phyloP scores from a whole-genome alignment of 1,139 yeast species.

The Sugiyamaella japonica region DNA sequence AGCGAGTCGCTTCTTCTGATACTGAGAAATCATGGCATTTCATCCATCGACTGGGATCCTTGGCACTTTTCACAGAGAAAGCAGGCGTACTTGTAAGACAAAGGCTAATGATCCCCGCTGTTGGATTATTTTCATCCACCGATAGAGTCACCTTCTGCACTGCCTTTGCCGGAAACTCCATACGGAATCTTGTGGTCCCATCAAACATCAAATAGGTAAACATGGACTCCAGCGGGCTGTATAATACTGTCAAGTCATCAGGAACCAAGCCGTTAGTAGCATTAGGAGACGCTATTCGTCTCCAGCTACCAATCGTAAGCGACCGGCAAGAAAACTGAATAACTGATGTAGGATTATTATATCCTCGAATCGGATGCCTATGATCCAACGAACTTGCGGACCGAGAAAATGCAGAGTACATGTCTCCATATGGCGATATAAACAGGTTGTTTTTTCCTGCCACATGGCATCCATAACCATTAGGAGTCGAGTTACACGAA shows the following conservation, averaged over 20 bases:
- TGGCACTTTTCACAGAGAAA: conserved; percentile 30
- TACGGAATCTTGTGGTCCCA: conserved; percentile 32
- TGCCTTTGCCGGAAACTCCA: conserved; percentile 31
- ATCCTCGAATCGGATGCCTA: not conserved
- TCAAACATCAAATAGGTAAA: conserved; percentile 35
- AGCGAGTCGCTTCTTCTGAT: conserved; percentile 32
- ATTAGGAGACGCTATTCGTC: conserved; percentile 28
- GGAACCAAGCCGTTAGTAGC: not conserved
- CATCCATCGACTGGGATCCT: conserved; percentile 28
- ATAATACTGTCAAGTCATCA: conserved; percentile 33
- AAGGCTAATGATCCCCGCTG: conserved; percentile 31
- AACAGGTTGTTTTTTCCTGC: not conserved
- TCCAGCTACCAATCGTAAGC: conserved; percentile 38
- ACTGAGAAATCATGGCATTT: conserved; percentile 38
- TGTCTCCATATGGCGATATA: conserved; percentile 6
- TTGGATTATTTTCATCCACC: conserved; percentile 17
- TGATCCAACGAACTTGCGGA: conserved; percentile 9
- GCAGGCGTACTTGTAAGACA: conserved; percentile 28
- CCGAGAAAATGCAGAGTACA: conserved; percentile 4
- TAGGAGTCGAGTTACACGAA: conserved; percentile 17
- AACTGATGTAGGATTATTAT: conserved; percentile 14
- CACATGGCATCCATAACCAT: conserved; percentile 1
- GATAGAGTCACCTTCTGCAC: conserved; percentile 27
- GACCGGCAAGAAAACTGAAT: conserved; percentile 32
- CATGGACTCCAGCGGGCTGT: conserved; percentile 28